Conservation (phyloP, 139 green algal species). For the Auxenochlorella pyrenoidosa region DNA sequence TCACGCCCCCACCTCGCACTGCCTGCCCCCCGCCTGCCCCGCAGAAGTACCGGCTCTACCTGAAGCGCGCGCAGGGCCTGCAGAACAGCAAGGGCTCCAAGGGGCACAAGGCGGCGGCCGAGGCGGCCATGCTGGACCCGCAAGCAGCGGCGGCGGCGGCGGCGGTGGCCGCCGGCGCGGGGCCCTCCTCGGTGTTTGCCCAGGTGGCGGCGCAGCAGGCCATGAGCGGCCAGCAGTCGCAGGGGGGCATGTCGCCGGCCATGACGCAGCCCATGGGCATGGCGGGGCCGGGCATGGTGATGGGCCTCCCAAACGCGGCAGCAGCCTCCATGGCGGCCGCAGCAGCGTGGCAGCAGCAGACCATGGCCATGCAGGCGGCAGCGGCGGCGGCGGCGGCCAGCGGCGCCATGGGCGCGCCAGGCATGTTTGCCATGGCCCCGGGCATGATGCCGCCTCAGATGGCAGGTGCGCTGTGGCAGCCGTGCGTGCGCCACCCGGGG, state of each 20-base stretch:
- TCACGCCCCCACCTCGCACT: not conserved
- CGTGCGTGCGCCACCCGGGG: no score
- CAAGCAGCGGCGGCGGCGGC: conserved; percentile 15
- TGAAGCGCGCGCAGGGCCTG: conserved; percentile 78
- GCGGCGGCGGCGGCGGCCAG: conserved; percentile 38
- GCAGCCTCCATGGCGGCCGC: not conserved
- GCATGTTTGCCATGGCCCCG: conserved; percentile 20
- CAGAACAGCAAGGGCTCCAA: conserved; percentile 32
- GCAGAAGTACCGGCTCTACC: conserved; percentile 96
- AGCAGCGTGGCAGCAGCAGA: conserved; percentile 34
- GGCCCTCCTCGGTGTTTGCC: conserved; percentile 28
- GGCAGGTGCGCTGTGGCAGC: not conserved
- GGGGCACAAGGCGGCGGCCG: conserved; percentile 24
- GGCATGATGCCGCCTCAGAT: conserved; percentile 23
- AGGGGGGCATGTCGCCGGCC: not conserved
- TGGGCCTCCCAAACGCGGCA: not conserved
- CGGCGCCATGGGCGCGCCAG: not conserved
- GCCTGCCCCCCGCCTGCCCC: not conserved
- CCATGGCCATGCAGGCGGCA: conserved; percentile 35
- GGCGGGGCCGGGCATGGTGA: not conserved
- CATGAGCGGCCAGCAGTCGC: not conserved
- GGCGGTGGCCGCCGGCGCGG: conserved; percentile 15
- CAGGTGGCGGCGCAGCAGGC: conserved; percentile 33
- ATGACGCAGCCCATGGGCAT: not conserved
- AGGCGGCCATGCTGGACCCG: conserved; percentile 17